Base-by-base conservation (phyloP, 495 filamentous ascomycete genomes). In the Wilcoxina mikolae region DNA sequence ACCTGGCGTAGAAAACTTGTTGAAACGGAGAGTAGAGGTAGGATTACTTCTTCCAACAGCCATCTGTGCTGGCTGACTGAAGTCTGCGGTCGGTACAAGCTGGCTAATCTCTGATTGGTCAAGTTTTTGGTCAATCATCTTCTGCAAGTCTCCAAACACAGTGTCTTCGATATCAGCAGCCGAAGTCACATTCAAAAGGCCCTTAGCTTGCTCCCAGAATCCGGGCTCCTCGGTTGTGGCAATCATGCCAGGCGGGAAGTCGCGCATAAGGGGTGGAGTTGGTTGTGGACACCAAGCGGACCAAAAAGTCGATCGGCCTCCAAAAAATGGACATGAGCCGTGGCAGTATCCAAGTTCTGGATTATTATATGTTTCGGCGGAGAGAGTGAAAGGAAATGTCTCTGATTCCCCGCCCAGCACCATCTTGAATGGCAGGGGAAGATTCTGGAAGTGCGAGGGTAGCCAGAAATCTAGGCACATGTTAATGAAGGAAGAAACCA, bases 351-450 rank as follows among this genome's bases (percentile, higher is more conserved):
- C 2, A 18, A 39, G 35, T 5, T 39, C 35, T 1, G 1, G 1
- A 5, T 12, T 27, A 7, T 53, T 11, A 23, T 18, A 38, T 10
- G 51, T 53, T 18, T 43, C 29, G 12, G 18, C 5, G 24, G 31
- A 53, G 25, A 53, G 51, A 4, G 31, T 53, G 3, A 12, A 53
- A 3, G 51, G 51, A 35, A 53, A 53, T n/a, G 51, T 53, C 28
- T 53, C 51, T 9, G 51, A 44, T 10, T 3, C n/a, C 17, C 51
- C 51, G 18, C 51, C 29, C 17, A 43, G 28, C n/a, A 44, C 51
- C 22, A 43, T 10, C 3, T 53, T 42, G 31, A 53, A 53, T 4
- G 51, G 51, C 5, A 53, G 51, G 3, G 51, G 29, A 12, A 53
- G 29, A 17, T 53, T 53, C 22, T 53, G 51, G 35, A 53, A 53